These are phyloP conservation scores for Lasiodiplodia theobromae DNA, from an alignment of 2,329 filamentous ascomycete species.

Conservation along the genomic window DNA sequence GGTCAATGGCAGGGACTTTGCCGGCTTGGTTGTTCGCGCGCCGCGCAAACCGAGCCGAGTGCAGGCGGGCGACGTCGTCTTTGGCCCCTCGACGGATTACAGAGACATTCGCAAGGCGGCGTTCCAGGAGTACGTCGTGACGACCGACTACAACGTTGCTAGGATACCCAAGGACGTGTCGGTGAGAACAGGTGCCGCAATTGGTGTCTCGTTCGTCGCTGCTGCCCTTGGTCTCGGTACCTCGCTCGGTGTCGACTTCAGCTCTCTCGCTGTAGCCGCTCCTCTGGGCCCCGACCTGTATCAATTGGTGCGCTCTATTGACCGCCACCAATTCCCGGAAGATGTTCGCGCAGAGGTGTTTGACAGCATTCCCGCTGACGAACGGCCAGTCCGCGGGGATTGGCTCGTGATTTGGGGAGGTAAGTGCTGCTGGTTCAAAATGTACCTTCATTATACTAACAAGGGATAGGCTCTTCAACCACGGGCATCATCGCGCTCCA, in stretches of 20 bases:
- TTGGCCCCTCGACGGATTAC: constrained; percentile 76
- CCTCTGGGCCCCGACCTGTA: constrained; percentile 65
- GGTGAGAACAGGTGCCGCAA: constrained; percentile 64
- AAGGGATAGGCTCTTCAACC: constrained; percentile 70
- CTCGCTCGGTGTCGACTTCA: constrained; percentile 73
- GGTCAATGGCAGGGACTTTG: constrained; percentile 72
- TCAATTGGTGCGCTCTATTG: constrained; percentile 56
- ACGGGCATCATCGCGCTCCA: constrained; percentile 73
- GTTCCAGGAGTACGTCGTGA: constrained; percentile 73
- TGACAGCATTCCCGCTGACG: constrained; percentile 57
- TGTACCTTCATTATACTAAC: not conserved
- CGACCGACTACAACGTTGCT: constrained; percentile 70
- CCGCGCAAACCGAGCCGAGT: constrained; percentile 33
- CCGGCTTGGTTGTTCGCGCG: constrained; percentile 66
- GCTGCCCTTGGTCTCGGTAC: constrained; percentile 71
- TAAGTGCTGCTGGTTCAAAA: not conserved
- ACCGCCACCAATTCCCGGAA: constrained; percentile 58
- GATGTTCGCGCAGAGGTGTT: constrained; percentile 72
- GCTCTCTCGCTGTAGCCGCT: constrained; percentile 42
- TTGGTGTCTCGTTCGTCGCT: constrained; percentile 76
- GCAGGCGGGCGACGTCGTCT: constrained; percentile 57
- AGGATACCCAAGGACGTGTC: constrained; percentile 62
- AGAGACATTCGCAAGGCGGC: constrained; percentile 74
- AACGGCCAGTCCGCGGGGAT: constrained; percentile 67
- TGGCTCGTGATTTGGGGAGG: constrained; percentile 79